Percentiles rank a stretch among this genome's conserved stretches.
Conservation (phyloP, 1,284 basidiomycete species). For the Malassezia sympodialis region DNA sequence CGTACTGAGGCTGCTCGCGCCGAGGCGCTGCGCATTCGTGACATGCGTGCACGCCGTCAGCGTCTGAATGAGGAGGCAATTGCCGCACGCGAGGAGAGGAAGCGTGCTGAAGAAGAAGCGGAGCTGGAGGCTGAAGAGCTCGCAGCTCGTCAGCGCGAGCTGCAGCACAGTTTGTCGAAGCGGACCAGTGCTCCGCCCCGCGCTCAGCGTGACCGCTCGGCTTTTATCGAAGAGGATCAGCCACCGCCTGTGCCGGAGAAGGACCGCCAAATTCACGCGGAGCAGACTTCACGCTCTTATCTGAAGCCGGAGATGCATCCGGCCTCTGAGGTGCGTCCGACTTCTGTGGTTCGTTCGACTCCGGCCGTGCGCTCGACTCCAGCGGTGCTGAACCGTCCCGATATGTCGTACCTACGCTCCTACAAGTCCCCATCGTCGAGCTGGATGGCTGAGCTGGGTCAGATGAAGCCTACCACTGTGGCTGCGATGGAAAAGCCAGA, state of each 20-base stretch:
- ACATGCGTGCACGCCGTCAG: background rate
- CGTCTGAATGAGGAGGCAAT: constrained; percentile 1
- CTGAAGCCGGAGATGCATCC: background rate
- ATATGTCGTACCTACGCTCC: background rate
- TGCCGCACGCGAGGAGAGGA: background rate
- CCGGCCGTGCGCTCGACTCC: background rate
- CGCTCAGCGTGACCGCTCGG: background rate
- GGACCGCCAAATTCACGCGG: background rate
- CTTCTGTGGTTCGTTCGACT: too few relatives aligned
- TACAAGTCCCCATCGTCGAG: background rate
- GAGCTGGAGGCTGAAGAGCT: background rate
- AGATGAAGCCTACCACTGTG: background rate
- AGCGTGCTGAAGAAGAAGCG: constrained; percentile 1
- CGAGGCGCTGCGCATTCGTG: constrained; percentile 4
- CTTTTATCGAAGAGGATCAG: constrained; percentile 7
- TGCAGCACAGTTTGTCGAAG: background rate
- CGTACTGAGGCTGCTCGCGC: constrained; percentile 2
- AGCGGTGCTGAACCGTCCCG: background rate
- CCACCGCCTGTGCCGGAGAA: constrained; percentile 3
- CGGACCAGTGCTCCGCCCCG: background rate
- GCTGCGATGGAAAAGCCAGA: background rate
- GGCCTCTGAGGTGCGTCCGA: background rate
- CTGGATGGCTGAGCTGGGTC: background rate
- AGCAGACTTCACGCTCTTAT: background rate
- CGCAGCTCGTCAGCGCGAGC: background rate